Base-by-base conservation (phyloP, 495 filamentous ascomycete genomes). In the Aspergillus biplanus region DNA sequence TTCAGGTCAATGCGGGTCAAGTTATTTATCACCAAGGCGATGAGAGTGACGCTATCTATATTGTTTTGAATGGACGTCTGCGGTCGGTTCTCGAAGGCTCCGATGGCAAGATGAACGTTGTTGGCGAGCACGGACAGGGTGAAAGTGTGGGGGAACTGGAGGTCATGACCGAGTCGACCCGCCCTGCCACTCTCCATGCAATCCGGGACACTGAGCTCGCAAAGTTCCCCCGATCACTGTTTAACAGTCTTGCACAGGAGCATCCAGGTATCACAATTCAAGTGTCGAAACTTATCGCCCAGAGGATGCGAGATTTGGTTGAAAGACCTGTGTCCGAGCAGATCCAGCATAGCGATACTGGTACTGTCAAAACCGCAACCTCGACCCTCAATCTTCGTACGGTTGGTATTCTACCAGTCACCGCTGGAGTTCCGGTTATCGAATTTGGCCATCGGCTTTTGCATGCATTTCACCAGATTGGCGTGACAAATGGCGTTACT, bases 221-320 rank as follows among this genome's bases (percentile, higher is more conserved):
- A 46, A 97, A 96, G 62, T 96, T 99, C 63, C 95, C 95, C 7
- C 92, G 93, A 56, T 97, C 92, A 2, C 80, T 99, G 2, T 99
- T 99, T 83, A 99, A 99, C 76, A 98, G 93, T 71, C 84, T 99
- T 6, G 95, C 96, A 0, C 88, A 94, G 68, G 96, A 98, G 72
- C 96, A 99, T 71, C 94, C 96, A 7, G 96, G 93, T 16, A 97
- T 99, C 71, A 98, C 95, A 0, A 98, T 99, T 65, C 96, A 97
- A 75, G 96, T 99, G 12, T 98, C 96, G 4, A 99, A 97, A 75
- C 93, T 99, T 63, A 97, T 99, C 69, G 95, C 95, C 0, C 91
- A 93, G 44, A 86, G 96, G 9, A 99, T 98, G 95, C 84, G 94
- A 60, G 85, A 92, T 33, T 68, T 97, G 65, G 85, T 97, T 6